Conservation (phyloP, 148 eudicot species). For the Heliamphora exappendiculata region DNA sequence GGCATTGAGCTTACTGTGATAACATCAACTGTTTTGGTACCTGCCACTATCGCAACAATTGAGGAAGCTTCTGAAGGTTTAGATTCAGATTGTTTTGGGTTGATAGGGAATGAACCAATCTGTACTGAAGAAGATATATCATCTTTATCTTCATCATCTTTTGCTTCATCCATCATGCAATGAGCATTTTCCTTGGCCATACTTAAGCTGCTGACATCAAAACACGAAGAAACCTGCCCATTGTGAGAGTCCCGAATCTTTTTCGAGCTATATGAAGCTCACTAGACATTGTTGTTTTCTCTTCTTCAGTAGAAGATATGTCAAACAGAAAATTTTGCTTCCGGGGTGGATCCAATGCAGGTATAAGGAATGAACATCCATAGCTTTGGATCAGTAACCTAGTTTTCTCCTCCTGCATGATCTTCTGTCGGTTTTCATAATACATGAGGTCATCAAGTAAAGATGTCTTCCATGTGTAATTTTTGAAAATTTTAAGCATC, state of each 20-base stretch:
- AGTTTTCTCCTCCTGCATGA: conserved; percentile 74
- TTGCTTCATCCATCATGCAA: conserved; percentile 21
- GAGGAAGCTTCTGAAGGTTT: conserved; percentile 20
- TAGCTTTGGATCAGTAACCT: conserved; percentile 42
- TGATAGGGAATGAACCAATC: conserved; percentile 56
- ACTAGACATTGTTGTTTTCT: conserved; percentile 18
- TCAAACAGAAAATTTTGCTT: conserved; percentile 33
- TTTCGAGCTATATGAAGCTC: conserved; percentile 15
- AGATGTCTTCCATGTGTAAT: conserved; percentile 63
- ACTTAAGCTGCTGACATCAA: conserved; percentile 9
- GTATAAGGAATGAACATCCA: conserved; percentile 29
- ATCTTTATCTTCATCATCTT: no score
- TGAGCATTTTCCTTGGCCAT: conserved; percentile 8
- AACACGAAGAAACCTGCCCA: conserved; percentile 10
- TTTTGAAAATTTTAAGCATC: conserved; percentile 77
- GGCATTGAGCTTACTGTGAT: conserved; percentile 80
- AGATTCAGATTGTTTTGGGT: conserved; percentile 35
- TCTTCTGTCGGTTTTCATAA: conserved; percentile 81
- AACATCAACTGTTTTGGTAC: conserved; percentile 26
- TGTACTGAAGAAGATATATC: conserved; percentile 31
- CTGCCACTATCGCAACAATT: conserved; percentile 11
- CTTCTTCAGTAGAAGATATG: conserved; percentile 31
- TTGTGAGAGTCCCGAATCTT: conserved; percentile 19
- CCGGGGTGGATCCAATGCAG: conserved; percentile 39
- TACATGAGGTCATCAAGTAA: conserved; percentile 90